phyloP scores from a whole-genome alignment of 192 early-diverging fungal species.

The Spizellomyces punctatus region DNA sequence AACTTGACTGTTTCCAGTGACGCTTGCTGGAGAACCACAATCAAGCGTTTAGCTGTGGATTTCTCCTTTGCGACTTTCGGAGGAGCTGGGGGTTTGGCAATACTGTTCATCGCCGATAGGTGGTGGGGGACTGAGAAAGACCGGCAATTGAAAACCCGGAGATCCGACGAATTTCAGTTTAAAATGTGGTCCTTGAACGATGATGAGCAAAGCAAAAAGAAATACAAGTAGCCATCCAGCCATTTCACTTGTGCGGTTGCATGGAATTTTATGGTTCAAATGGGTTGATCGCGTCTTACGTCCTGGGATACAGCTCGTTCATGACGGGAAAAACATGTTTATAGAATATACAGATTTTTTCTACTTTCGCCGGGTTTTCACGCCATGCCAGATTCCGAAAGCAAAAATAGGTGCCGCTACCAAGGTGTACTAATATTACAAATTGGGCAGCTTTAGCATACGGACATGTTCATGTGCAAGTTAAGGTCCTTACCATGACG shows the following conservation, averaged over 20 bases:
- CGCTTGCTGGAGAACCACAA: slow-evolving; percentile 90
- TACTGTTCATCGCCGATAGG: slow-evolving; percentile 22
- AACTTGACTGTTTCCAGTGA: slow-evolving; percentile 92
- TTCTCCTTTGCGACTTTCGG: slow-evolving; percentile 79
- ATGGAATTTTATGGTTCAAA: too few relatives aligned
- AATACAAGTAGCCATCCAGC: too few relatives aligned
- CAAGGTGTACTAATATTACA: background rate
- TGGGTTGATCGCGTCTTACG: too few relatives aligned
- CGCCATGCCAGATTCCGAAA: slow-evolving; percentile 6
- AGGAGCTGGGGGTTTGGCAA: slow-evolving; percentile 65
- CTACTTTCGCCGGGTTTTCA: slow-evolving; percentile 1
- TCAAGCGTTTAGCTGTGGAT: slow-evolving; percentile 75
- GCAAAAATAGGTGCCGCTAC: background rate
- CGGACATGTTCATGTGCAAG: background rate
- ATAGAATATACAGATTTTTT: too few relatives aligned
- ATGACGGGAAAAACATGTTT: too few relatives aligned
- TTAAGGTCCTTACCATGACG: background rate
- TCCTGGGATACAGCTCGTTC: too few relatives aligned
- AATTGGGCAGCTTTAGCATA: background rate
- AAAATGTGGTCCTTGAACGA: too few relatives aligned
- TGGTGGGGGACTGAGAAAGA: too few relatives aligned
- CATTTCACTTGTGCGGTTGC: too few relatives aligned
- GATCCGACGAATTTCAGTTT: too few relatives aligned
- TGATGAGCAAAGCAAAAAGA: too few relatives aligned
- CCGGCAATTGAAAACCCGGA: too few relatives aligned